A percentile compares a stretch with the other conserved stretches of the same genome.
phyloP scores from a whole-genome alignment of 768 basidiomycete genomes.

The Naematelia aurantialba region DNA sequence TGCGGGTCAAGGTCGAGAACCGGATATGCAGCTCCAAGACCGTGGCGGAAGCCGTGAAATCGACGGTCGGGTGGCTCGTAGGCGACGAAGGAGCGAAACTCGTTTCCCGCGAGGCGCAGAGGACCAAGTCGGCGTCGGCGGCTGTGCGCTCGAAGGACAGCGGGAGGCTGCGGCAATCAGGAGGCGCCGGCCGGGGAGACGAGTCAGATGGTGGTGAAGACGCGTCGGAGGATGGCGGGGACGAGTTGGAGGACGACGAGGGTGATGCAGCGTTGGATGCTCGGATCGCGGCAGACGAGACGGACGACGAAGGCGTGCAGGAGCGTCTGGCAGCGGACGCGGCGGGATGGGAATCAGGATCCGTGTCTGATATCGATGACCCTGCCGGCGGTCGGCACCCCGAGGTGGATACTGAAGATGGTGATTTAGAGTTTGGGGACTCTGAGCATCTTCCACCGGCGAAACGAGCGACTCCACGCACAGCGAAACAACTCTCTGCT shows the following conservation, averaged over 20 bases:
- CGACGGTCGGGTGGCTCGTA: slow-evolving; percentile 57
- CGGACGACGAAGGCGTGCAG: slow-evolving; percentile 50
- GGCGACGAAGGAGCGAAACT: slow-evolving; percentile 42
- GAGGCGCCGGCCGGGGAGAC: not conserved
- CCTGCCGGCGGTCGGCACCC: not conserved
- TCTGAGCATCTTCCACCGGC: too few species aligned
- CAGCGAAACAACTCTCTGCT: slow-evolving; percentile 9
- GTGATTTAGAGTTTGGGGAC: too few species aligned
- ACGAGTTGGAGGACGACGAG: slow-evolving; percentile 8
- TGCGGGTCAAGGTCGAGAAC: slow-evolving; percentile 62
- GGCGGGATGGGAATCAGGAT: slow-evolving; percentile 54
- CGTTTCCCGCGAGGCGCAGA: too few species aligned
- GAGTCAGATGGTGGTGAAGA: slow-evolving; percentile 18
- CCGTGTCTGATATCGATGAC: slow-evolving; percentile 38
- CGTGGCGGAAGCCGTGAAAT: slow-evolving; percentile 61
- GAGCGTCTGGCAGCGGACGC: slow-evolving; percentile 34
- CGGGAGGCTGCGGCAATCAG: slow-evolving; percentile 8
- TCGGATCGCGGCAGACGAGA: slow-evolving; percentile 4
- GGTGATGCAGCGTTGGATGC: not conserved
- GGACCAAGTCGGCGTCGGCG: slow-evolving; percentile 22
- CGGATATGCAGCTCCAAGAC: slow-evolving; percentile 72
- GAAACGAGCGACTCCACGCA: slow-evolving; percentile 1
- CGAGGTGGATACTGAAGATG: slow-evolving; percentile 9
- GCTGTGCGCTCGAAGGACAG: slow-evolving; percentile 24
- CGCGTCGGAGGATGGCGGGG: slow-evolving; percentile 4